These are phyloP conservation scores for Chlorella sp. DNA, from an alignment of 139 green algal species.

Conservation along the genomic window DNA sequence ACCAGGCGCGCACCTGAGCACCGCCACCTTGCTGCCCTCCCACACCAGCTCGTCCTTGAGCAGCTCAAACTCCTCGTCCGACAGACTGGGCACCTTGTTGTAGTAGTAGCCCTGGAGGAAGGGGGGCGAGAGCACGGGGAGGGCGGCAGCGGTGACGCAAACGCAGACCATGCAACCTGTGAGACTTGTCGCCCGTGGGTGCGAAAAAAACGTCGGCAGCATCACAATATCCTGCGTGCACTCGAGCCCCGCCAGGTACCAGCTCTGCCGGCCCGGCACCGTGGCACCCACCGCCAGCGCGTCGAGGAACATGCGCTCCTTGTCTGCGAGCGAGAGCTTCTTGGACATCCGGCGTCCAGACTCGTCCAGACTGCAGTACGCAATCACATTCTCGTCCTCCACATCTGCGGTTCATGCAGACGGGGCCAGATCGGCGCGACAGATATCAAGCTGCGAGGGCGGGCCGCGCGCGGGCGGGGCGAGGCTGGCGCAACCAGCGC, in stretches of 20 bases:
- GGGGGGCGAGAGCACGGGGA: neutral
- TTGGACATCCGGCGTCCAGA: constrained; percentile 7
- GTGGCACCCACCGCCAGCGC: constrained; percentile 36
- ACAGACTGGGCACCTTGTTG: constrained; percentile 71
- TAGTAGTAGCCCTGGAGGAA: constrained; percentile 68
- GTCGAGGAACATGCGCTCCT: constrained; percentile 86
- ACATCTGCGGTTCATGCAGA: no score
- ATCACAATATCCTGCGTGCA: no score
- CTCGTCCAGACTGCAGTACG: constrained; percentile 40
- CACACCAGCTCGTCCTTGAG: constrained; percentile 92
- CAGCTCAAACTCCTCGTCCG: constrained; percentile 84
- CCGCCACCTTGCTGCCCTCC: constrained; percentile 78
- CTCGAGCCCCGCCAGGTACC: no score
- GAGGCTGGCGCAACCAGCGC: no score
- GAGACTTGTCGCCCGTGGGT: no score
- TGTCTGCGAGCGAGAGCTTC: constrained; percentile 73
- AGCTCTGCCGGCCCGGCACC: no score
- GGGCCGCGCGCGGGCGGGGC: no score
- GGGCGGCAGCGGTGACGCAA: no score
- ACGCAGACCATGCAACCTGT: no score
- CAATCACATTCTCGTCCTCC: constrained; percentile 38
- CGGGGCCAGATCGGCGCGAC: no score
- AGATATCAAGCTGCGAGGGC: no score
- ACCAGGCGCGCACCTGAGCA: constrained; percentile 36
- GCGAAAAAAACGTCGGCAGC: no score